Evolutionary conservation across 2,329 filamentous ascomycete genomes (phyloP), one percentile per base, ranked within the genome.

Genomic region (Cyclaneusma minus): DNA sequence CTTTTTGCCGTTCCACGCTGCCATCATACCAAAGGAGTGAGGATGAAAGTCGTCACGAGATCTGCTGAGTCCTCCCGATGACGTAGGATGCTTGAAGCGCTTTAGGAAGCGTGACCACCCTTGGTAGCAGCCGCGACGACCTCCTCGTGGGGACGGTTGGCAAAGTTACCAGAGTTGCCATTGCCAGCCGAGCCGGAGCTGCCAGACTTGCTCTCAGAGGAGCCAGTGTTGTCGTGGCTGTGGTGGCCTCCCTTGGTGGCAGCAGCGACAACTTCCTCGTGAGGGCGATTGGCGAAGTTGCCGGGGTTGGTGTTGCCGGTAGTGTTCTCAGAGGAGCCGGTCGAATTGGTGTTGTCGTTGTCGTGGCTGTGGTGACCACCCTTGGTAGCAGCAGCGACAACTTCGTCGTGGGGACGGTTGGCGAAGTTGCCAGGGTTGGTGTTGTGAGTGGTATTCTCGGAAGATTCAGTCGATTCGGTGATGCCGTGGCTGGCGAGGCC

Each of bases 231-330:
- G 5, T 28, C 29, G 36, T 54, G 49, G 31, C 52, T 53, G 4
- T 50, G 29, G 29, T 54, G 40, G 9, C 55, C 54, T 12, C 55
- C 54, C 40, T 56, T 56, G 27, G 46, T 45, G 1, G 53, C 54
- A 14, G 19, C 24, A 15, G 25, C 10, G 5, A 40, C 8, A 14
- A 19, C 7, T 4, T 38, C 2, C 16, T 29, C 27, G 13, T 29
- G 13, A 8, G 27, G 22, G 13, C 27, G 21, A 16, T 29, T 29
- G 27, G 27, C 27, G 16, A 29, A 29, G 22, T 29, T 29, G 12
- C 27, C 27, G 13, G 27, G 27, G 27, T 29, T 29, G 21, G 16
- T 21, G 13, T 25, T 25, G n/a, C n/a, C n/a, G 18, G 11, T 13
- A 22, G 25, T n/a, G n/a, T n/a, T n/a, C n/a, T n/a, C n/a, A n/a